These are phyloP conservation scores for Neurospora sp. DNA, from an alignment of 495 filamentous ascomycete species.

Conservation along the genomic window DNA sequence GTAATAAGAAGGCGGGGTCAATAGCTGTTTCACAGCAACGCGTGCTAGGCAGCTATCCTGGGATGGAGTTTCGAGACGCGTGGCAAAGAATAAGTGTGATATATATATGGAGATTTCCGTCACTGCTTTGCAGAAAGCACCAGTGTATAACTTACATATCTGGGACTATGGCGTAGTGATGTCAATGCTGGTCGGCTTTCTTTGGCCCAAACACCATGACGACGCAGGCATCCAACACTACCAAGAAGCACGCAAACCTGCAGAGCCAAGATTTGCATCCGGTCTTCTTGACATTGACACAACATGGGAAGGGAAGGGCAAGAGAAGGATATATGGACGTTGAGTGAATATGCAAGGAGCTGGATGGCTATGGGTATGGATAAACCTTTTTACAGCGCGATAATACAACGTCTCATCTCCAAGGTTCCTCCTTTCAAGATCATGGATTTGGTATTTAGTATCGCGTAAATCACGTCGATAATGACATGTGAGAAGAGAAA, in stretches of 20 bases:
- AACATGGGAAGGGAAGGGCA: neutral
- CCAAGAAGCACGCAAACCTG: neutral
- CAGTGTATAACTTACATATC: neutral
- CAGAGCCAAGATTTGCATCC: neutral
- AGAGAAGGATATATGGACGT: neutral
- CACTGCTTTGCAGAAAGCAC: neutral
- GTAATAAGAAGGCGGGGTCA: neutral
- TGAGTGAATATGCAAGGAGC: neutral
- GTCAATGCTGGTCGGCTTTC: neutral
- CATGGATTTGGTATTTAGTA: neutral
- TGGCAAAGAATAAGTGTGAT: neutral
- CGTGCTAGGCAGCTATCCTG: neutral
- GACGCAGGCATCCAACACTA: neutral
- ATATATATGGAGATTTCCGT: neutral
- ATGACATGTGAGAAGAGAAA: neutral
- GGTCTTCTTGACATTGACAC: neutral
- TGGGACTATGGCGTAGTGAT: neutral
- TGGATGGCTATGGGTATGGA: neutral
- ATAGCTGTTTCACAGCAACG: neutral
- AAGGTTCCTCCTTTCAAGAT: neutral
- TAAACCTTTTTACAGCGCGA: neutral
- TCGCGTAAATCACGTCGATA: neutral
- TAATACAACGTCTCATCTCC: neutral
- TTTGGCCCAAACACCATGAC: neutral
- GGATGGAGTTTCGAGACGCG: neutral